Percentiles rank a stretch among this genome's conserved stretches.
Evolutionary conservation across 2,329 filamentous ascomycete genomes (phyloP).

Genomic region (Chlorencoelia australis): DNA sequence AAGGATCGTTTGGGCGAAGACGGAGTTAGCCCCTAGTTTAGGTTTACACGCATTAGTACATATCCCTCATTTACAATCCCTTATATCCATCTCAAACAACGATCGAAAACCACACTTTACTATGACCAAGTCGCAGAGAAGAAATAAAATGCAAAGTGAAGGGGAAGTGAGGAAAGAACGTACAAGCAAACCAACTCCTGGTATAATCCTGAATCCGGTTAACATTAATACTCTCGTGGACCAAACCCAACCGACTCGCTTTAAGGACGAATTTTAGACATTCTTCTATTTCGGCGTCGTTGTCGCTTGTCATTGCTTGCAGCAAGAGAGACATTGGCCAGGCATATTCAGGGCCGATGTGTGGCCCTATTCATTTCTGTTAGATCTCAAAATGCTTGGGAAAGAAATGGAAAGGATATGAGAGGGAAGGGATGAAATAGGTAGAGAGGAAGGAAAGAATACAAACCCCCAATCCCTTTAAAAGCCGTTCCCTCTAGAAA

Average conservation of each 20-base stretch:
- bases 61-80: no score
- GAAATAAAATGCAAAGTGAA: not conserved
- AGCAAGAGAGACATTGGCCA: conserved; percentile 96
- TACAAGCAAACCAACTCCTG: conserved; percentile 81
- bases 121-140: no score
- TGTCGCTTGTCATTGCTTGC: conserved; percentile 78
- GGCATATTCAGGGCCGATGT: conserved; percentile 76
- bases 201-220: conserved; percentile 62
- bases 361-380: conserved; percentile 36
- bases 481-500: conserved; percentile 70
- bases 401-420: not conserved
- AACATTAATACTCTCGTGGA: conserved; percentile 91
- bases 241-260: conserved; percentile 65
- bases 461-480: conserved; percentile 74
- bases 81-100: no score
- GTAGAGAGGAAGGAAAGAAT: not conserved
- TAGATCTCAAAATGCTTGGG: no score
- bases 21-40: conserved; percentile 86
- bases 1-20: conserved; percentile 86
- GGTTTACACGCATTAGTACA: no score
- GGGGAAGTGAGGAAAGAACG: conserved; percentile 17
- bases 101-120: no score
- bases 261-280: conserved; percentile 66
- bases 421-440: not conserved
- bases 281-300: conserved; percentile 70